These are phyloP conservation scores for Toxicodendron radicans DNA, from an alignment of 345 rosid species.

Conservation along the genomic window DNA sequence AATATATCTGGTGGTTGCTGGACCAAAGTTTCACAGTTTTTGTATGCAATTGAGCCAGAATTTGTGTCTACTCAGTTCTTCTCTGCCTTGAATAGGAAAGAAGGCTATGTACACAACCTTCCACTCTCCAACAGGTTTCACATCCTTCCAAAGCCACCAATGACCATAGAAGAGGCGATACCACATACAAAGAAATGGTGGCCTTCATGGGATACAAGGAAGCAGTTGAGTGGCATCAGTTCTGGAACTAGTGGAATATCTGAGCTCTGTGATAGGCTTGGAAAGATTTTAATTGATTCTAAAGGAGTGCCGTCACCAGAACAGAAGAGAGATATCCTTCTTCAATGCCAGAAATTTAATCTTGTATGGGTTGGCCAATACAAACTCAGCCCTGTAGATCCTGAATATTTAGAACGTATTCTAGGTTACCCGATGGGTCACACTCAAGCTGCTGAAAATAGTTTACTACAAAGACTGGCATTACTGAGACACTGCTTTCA, in stretches of 20 bases:
- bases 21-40: constrained; percentile 65
- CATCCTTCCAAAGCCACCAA: constrained; percentile 52
- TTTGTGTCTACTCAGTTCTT: constrained; percentile 57
- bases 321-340: constrained; percentile 60
- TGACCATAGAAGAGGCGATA: constrained; percentile 65
- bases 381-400: constrained; percentile 54
- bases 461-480: constrained; percentile 51
- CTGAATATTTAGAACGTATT: constrained; percentile 64
- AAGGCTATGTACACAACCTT: constrained; percentile 92
- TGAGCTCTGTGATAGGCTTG: constrained; percentile 62
- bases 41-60: constrained; percentile 69
- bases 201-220: constrained; percentile 95
- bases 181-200: constrained; percentile 79
- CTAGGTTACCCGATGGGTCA: constrained; percentile 80
- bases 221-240: constrained; percentile 47
- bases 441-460: constrained; percentile 44
- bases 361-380: constrained; percentile 75
- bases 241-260: constrained; percentile 37
- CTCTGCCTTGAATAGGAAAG: constrained; percentile 71
- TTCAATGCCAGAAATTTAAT: constrained; percentile 50
- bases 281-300: constrained; percentile 44
- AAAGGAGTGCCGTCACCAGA: constrained; percentile 53
- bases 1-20: constrained; percentile 47
- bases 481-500: constrained; percentile 65
- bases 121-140: constrained; percentile 57